Evolutionary conservation across 768 basidiomycete species (phyloP), one percentile per base, ranked within the genome.

Genomic region (Mycena polygramma): DNA sequence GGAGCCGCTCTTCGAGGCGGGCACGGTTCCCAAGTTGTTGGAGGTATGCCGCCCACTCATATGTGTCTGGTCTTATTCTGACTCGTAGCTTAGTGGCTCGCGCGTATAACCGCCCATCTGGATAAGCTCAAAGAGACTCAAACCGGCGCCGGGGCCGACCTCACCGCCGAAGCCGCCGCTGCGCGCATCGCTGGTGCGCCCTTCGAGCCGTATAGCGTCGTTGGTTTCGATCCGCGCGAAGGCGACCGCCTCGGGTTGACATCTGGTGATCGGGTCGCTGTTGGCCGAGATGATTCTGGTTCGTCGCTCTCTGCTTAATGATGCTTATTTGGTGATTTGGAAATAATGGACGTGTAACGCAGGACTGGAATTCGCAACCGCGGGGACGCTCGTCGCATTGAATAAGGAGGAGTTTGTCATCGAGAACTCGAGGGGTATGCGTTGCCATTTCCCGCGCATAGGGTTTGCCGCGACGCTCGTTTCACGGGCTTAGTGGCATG

Each of bases 401-500:
- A 87, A 81, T 74, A 78, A 75, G 45, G 85, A 87, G 71, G 85
- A 90, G 72, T 76, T 84, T 15, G 84, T 86, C 3, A 75, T 91
- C 36, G 86, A 89, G 74, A 82, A 85, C 0, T 69, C 80, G 46
- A 85, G 81, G 2, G 66, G 76, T 7, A 67, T 88, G 20, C 82
- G 83, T 46, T 85, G 82, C 62, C 89, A 90, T 78, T 90, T 90
- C 77, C 89, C 90, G 45, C 79, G 87, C 15, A 73, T 86, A 43
- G 79, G 80, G 11, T 86, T 81, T 63, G 77, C 77, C 19, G 74
- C 83, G 39, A 77, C 70, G 67, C 66, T 69, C 10, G 70, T 41
- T 2, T 41, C 41, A n/a, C n/a, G n/a, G n/a, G n/a, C n/a, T n/a
- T n/a, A n/a, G n/a, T n/a, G n/a, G n/a, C n/a, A n/a, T n/a, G n/a